A percentile compares a stretch with the other conserved stretches of the same genome.
Conservation (phyloP, 768 basidiomycete genomes). For the Tulasnella sp. region DNA sequence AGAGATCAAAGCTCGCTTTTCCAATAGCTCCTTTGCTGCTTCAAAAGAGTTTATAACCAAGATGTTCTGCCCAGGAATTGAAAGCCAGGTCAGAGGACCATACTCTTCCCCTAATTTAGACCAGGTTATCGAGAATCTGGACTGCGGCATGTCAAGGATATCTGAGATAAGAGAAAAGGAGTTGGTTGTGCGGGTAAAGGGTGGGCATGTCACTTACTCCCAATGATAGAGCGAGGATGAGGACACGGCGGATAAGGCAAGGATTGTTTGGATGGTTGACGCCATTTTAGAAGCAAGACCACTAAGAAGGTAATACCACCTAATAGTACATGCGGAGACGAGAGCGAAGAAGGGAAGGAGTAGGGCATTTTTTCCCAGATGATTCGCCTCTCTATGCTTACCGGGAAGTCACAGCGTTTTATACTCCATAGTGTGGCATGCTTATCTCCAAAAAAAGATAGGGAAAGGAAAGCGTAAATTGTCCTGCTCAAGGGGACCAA, state of each 20-base stretch:
- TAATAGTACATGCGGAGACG: background rate
- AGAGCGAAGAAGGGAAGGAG: background rate
- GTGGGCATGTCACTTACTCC: background rate
- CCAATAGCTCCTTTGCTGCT: background rate
- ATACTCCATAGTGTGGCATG: no score
- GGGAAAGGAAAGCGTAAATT: no score
- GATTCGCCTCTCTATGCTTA: no score
- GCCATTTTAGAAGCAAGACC: background rate
- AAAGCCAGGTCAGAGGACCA: background rate
- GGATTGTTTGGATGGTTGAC: background rate
- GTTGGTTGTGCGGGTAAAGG: background rate
- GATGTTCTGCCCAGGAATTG: background rate
- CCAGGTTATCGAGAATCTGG: background rate
- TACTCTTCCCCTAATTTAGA: background rate
- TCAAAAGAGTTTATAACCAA: background rate
- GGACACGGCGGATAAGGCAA: background rate
- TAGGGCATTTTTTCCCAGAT: conserved; percentile 42
- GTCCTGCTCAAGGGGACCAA: no score
- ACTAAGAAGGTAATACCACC: background rate
- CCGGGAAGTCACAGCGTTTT: no score
- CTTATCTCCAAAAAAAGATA: no score
- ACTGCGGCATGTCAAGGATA: background rate
- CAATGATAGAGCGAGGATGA: background rate
- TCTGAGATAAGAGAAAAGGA: background rate
- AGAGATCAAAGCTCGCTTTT: background rate